Evolutionary conservation across 140 eudicot genomes (phyloP), one percentile per base, ranked within the genome.

Genomic region (Cichorium intybus): DNA sequence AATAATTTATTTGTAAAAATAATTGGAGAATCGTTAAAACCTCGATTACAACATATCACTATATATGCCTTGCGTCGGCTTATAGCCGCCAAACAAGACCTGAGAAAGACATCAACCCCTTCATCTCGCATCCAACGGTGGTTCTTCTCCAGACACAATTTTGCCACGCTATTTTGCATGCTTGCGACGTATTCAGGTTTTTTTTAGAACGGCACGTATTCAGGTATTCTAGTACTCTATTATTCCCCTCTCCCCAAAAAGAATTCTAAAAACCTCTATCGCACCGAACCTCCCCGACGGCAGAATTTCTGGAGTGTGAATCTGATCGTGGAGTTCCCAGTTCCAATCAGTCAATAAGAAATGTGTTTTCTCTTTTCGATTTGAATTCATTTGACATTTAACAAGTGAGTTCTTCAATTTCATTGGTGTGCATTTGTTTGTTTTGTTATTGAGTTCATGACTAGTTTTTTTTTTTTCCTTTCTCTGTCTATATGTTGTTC

Each of bases 21-120:
- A 31, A 31, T 7, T 31, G 11, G 11, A 31, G 37, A 31, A 31
- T 31, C 10, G 7, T 31, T 10, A 6, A 31, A 31, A 31, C 37
- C 7, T 31, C 37, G 7, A 31, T 31, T 1, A 31, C 37, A 27
- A 5, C 37, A n/a, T n/a, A n/a, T 31, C 37, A 31, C 37, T 41
- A 37, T 37, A 53, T 53, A 55, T 55, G 37, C 60, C 39, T 55
- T 55, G 60, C 60, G 60, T 55, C 60, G 21, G 60, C 60, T 24
- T 24, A 55, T 55, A 55, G 60, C 15, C 22, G 60, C 37, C 60
- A 28, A 55, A 5, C 24, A 55, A 10, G 39, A 55, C 60, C 12
- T 24, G 37, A 21, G 37, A 15, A 55, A 15, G 37, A 31, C 21
- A 22, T 26, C 14, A 26, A 7, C 24, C 39, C 60, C 37, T 55